A percentile compares a stretch with the other conserved stretches of the same genome.
Conservation (phyloP, 192 early-diverging fungal species). For the Podochytrium sp. region DNA sequence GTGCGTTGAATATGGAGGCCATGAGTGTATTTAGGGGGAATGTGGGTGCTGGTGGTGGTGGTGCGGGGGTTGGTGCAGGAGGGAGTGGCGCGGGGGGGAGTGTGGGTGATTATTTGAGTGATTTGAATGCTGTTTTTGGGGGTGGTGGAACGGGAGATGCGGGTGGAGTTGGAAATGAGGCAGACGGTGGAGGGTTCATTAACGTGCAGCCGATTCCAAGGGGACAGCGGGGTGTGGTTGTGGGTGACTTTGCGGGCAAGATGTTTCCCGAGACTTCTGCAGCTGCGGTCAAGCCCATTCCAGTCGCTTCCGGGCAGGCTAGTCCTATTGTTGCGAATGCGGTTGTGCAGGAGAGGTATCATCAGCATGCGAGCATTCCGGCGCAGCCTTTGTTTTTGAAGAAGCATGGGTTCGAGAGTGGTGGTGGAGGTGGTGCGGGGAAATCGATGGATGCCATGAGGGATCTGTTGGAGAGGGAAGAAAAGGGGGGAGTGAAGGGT, state of each 20-base stretch:
- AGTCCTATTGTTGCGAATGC: background rate
- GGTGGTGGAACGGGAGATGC: too few species aligned
- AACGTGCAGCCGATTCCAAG: background rate
- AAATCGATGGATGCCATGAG: too few species aligned
- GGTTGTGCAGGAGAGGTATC: too few species aligned
- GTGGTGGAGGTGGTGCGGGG: too few species aligned
- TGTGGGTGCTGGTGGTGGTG: background rate
- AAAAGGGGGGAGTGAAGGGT: too few species aligned
- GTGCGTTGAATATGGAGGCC: conserved; percentile 56
- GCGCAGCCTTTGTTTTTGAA: background rate
- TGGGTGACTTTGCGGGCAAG: background rate
- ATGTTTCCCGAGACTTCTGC: background rate
- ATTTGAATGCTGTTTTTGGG: background rate
- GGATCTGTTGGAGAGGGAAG: too few species aligned
- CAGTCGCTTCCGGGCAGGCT: background rate
- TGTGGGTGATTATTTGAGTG: background rate
- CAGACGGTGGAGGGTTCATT: background rate
- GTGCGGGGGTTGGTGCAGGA: background rate
- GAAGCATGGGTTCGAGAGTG: too few species aligned
- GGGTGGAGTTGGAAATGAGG: too few species aligned
- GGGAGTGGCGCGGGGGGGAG: background rate
- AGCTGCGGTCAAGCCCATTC: too few species aligned
- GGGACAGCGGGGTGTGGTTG: background rate
- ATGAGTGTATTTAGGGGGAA: conserved; percentile 50
- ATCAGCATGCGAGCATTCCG: background rate